phyloP scores from a whole-genome alignment of 78 protist species.

The Planoprotostelium fungivorum region DNA sequence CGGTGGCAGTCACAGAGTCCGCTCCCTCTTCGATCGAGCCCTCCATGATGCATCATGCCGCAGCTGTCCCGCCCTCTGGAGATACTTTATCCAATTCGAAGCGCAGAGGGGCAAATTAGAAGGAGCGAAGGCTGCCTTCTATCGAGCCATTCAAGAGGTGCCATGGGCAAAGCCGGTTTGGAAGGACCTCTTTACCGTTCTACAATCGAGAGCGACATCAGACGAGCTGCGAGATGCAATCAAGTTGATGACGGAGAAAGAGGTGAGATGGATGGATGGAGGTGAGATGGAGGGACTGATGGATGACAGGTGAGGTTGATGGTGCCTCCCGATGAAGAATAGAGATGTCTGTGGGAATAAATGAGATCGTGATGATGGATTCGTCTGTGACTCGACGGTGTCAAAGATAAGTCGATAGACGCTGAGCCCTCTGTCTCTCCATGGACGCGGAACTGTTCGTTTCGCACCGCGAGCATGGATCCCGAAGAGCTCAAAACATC shows the following conservation, averaged over 20 bases:
- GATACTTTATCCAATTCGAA: neutral
- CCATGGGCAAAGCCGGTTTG: neutral
- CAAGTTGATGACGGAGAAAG: neutral
- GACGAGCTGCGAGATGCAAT: neutral
- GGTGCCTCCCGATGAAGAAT: neutral
- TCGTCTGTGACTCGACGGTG: too few species aligned
- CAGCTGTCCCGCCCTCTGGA: neutral
- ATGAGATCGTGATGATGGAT: too few species aligned
- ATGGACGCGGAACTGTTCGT: too few species aligned
- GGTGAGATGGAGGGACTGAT: neutral
- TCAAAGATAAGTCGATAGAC: too few species aligned
- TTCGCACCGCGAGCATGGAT: too few species aligned
- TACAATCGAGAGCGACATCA: neutral
- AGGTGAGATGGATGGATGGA: neutral
- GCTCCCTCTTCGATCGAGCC: neutral
- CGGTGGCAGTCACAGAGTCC: neutral
- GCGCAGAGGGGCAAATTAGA: neutral
- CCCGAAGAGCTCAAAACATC: too few species aligned
- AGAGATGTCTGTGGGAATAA: too few species aligned
- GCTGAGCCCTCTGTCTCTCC: too few species aligned
- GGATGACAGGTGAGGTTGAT: neutral
- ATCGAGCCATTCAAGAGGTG: neutral
- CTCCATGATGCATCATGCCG: neutral
- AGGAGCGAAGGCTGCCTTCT: neutral
- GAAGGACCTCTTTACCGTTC: neutral